Conservation (phyloP, 192 early-diverging fungal genomes). For the Mortierella claussenii region DNA sequence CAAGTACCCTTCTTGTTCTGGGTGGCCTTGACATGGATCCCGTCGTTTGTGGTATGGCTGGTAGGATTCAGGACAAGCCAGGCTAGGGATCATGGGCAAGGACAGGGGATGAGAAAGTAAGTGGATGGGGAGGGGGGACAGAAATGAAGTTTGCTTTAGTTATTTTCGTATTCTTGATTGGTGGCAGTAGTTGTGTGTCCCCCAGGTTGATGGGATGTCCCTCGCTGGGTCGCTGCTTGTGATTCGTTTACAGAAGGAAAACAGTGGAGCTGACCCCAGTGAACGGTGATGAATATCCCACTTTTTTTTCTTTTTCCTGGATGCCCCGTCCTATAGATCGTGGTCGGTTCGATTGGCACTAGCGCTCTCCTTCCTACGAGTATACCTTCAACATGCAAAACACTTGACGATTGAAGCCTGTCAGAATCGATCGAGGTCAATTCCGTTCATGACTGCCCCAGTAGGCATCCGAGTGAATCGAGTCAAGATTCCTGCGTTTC, state of each 20-base stretch:
- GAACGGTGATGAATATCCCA: too few relatives aligned
- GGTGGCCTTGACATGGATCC: slow-evolving; percentile 20
- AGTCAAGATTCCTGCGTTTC: slow-evolving; percentile 32
- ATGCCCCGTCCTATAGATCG: not conserved
- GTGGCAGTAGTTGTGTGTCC: too few relatives aligned
- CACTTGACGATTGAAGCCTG: slow-evolving; percentile 29
- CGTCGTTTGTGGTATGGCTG: slow-evolving; percentile 11
- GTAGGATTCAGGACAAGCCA: slow-evolving; percentile 25
- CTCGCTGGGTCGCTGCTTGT: too few relatives aligned
- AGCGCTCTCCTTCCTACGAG: slow-evolving; percentile 21
- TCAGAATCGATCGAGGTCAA: slow-evolving; percentile 29
- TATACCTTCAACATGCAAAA: slow-evolving; percentile 19
- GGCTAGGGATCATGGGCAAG: slow-evolving; percentile 16
- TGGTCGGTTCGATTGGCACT: slow-evolving; percentile 20
- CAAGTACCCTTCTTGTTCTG: slow-evolving; percentile 8
- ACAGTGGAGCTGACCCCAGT: too few relatives aligned
- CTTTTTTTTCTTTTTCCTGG: too few relatives aligned
- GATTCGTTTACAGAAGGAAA: too few relatives aligned
- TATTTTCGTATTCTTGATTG: too few relatives aligned
- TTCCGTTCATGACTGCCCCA: slow-evolving; percentile 45
- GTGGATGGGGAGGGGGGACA: not conserved
- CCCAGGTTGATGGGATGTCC: too few relatives aligned
- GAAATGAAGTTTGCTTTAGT: too few relatives aligned
- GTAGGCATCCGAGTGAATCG: slow-evolving; percentile 19
- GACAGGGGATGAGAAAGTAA: slow-evolving; percentile 35